phyloP scores from a whole-genome alignment of 2,329 filamentous ascomycete species.

The Truncatella angustata region DNA sequence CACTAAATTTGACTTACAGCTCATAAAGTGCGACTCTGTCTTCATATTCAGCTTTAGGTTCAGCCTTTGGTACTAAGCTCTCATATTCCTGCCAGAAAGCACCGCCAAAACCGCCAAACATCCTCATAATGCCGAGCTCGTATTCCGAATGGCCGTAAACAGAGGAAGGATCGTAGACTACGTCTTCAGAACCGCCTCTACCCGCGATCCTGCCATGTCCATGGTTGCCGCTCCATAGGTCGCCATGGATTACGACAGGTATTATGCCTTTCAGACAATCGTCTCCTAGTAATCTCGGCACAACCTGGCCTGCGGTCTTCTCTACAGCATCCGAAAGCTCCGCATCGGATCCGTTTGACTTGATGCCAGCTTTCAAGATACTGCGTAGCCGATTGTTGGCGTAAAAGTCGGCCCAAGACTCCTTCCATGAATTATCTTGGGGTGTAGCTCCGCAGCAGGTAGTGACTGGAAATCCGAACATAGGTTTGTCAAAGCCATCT shows the following conservation, averaged over 20 bases:
- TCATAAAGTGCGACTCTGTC: slow-evolving; percentile 82
- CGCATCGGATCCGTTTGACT: slow-evolving; percentile 61
- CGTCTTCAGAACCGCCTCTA: slow-evolving; percentile 58
- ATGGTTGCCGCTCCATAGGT: slow-evolving; percentile 91
- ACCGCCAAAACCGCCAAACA: slow-evolving; percentile 86
- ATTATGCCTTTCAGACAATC: slow-evolving; percentile 60
- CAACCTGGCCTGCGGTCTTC: slow-evolving; percentile 59
- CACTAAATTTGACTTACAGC: slow-evolving; percentile 53
- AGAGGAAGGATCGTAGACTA: slow-evolving; percentile 78
- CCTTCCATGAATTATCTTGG: slow-evolving; percentile 73
- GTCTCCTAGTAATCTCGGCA: slow-evolving; percentile 74
- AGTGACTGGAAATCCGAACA: slow-evolving; percentile 80
- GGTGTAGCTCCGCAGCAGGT: slow-evolving; percentile 85
- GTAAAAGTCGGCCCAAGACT: slow-evolving; percentile 84
- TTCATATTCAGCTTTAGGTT: slow-evolving; percentile 80
- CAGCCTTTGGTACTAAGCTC: slow-evolving; percentile 70
- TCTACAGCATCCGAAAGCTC: slow-evolving; percentile 66
- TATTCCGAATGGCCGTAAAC: slow-evolving; percentile 88
- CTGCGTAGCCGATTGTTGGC: slow-evolving; percentile 69
- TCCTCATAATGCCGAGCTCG: slow-evolving; percentile 90
- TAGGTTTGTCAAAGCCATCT: slow-evolving; percentile 52
- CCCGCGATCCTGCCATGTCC: slow-evolving; percentile 60
- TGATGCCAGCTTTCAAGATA: slow-evolving; percentile 58
- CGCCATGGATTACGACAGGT: slow-evolving; percentile 86
- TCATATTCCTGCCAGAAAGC: slow-evolving; percentile 78